Conservation (phyloP, 1,284 basidiomycete species). For the Chalciporus sp. region DNA sequence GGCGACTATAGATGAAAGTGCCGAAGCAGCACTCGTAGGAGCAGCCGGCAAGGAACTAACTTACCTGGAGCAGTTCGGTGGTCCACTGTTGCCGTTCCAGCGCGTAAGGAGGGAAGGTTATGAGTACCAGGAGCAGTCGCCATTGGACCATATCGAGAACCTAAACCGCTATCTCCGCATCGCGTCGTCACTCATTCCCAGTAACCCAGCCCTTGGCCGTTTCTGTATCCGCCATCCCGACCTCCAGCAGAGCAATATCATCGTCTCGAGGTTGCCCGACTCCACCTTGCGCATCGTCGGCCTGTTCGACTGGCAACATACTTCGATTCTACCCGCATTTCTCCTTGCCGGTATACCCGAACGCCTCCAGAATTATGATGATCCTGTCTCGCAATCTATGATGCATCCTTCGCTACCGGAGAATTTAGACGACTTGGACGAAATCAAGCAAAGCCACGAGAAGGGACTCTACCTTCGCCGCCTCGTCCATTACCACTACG, state of each 20-base stretch:
- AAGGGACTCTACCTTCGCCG: neutral
- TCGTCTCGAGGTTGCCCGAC: conserved; percentile 21
- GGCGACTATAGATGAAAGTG: conserved; percentile 45
- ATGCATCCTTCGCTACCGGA: neutral
- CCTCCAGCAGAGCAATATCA: conserved; percentile 40
- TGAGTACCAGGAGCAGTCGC: conserved; percentile 51
- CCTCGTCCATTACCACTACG: neutral
- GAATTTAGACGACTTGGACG: neutral
- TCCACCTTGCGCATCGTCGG: conserved; percentile 37
- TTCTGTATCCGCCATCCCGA: conserved; percentile 50
- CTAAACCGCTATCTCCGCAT: conserved; percentile 36
- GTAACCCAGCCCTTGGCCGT: conserved; percentile 40
- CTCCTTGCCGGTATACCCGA: conserved; percentile 48
- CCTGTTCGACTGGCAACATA: conserved; percentile 49
- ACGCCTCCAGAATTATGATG: conserved; percentile 38
- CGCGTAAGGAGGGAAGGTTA: conserved; percentile 47
- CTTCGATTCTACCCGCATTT: conserved; percentile 49
- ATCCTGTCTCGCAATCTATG: neutral
- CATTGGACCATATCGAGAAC: conserved; percentile 44
- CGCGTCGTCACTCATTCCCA: conserved; percentile 41
- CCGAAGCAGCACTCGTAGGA: conserved; percentile 47
- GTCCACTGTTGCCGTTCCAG: conserved; percentile 48
- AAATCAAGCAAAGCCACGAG: neutral
- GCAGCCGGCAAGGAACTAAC: conserved; percentile 52
- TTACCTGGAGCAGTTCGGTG: conserved; percentile 51